Base-by-base conservation (phyloP, 2,329 filamentous ascomycete genomes). In the Ceratocystis huliohia region DNA sequence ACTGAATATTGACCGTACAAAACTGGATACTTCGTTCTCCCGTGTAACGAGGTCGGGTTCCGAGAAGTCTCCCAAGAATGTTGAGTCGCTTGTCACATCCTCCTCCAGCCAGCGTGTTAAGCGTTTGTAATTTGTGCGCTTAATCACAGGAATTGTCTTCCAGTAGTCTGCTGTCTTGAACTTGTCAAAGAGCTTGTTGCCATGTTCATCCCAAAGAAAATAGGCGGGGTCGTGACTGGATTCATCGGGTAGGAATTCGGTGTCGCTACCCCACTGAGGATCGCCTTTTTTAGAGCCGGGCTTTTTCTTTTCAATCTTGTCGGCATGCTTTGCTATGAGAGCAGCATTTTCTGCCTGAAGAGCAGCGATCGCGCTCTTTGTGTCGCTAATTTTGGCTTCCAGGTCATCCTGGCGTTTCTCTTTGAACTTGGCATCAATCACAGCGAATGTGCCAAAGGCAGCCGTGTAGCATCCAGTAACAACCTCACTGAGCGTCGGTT, bases 401-500 rank as follows among this genome's bases (percentile, higher is more conserved):
- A 88, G 83, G 69, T 86, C 80, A 69, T 78, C 78, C 61, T 82
- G 79, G 69, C 83, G 78, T 50, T 78, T 76, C 65, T 83, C 78
- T 72, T 89, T 89, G 37, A 76, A 73, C 33, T 78, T 77, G 5
- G 82, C 82, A 73, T 91, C 88, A 37, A 82, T 76, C 2, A 87
- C 76, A 10, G 85, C 81, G 1, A 85, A 86, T 1, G 84, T 82
- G 4, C 84, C 86, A 71, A 88, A 82, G 65, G 87, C 81, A 44
- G 84, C 83, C 30, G 86, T 86, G 72, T 89, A 89, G 73, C 81
- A 82, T 48, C 87, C 82, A 28, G 86, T 88, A 72, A 87, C 79
- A 68, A 85, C 69, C 75, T 85, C 77, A 74, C 80, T 75, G 71
- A 79, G 74, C 50, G 78, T 78, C 56, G 80, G 74, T 69, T 80